A percentile compares a stretch with the other conserved stretches of the same genome.
Conservation (phyloP, 1,284 basidiomycete genomes). For the Marasmius fiardii region DNA sequence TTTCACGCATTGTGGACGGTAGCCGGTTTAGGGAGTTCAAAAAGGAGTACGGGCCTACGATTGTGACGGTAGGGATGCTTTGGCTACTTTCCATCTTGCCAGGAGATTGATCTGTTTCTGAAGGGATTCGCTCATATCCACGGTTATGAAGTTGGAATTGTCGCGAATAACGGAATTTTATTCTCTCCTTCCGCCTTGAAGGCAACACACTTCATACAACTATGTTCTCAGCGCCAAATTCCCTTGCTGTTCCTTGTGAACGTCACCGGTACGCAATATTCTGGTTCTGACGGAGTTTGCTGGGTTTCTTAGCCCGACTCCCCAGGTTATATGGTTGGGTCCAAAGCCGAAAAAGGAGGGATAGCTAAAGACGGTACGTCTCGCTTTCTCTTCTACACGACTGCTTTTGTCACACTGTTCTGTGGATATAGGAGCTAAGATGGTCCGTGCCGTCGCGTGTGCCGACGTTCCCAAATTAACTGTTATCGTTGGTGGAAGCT, state of each 20-base stretch:
- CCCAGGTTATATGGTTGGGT: conserved; percentile 90
- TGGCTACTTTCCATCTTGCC: conserved; percentile 2
- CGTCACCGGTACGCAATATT: conserved; percentile 60
- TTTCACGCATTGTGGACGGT: conserved; percentile 88
- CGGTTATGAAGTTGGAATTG: conserved; percentile 85
- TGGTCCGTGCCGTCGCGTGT: conserved; percentile 95
- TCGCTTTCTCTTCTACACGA: neutral
- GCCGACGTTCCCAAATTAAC: conserved; percentile 94
- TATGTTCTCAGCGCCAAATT: conserved; percentile 89
- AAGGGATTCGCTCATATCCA: conserved; percentile 91
- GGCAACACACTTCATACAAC: conserved; percentile 92
- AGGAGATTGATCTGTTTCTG: conserved; percentile 1
- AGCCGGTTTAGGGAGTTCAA: conserved; percentile 95
- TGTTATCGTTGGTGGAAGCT: conserved; percentile 92
- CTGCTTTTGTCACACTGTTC: neutral
- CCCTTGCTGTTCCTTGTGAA: conserved; percentile 94
- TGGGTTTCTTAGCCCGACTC: conserved; percentile 5
- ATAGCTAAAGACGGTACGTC: conserved; percentile 88
- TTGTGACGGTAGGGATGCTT: conserved; percentile 69
- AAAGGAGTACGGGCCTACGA: conserved; percentile 88
- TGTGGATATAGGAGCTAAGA: conserved; percentile 65
- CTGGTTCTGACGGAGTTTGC: neutral
- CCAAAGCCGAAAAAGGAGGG: conserved; percentile 90
- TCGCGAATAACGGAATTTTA: conserved; percentile 93
- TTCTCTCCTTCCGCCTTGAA: conserved; percentile 93